A percentile compares a stretch with the other conserved stretches of the same genome.
phyloP scores from a whole-genome alignment of 2,329 filamentous ascomycete genomes.

The Microascus cirrosus region DNA sequence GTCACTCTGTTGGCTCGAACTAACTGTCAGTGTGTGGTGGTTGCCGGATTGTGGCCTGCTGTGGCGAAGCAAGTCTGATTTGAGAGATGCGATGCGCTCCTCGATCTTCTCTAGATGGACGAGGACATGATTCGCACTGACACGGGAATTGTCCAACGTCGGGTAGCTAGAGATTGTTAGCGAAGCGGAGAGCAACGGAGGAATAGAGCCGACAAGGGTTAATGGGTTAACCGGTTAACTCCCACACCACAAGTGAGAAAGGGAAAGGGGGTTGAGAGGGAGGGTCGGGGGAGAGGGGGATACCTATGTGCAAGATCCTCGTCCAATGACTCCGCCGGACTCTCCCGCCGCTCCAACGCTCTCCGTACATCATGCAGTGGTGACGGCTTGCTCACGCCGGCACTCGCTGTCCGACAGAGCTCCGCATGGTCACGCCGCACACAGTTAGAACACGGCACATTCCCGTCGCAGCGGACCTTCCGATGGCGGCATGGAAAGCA shows the following conservation, averaged over 20 bases:
- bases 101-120: slow-evolving; percentile 1
- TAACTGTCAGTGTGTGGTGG: not conserved
- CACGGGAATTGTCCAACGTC: not conserved
- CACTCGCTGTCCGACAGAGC: not conserved
- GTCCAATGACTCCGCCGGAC: not conserved
- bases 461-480: slow-evolving; percentile 3
- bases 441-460: slow-evolving; percentile 2
- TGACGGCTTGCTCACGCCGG: not conserved
- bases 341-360: not conserved
- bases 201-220: too few relatives aligned
- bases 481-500: slow-evolving; percentile 3
- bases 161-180: not conserved
- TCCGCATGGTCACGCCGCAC: slow-evolving; percentile 1
- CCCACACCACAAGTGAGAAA: not conserved
- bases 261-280: not conserved
- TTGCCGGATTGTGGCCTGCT: not conserved
- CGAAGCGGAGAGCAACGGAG: not conserved
- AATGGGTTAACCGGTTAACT: too few relatives aligned
- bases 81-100: not conserved
- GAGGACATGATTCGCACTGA: not conserved
- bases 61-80: not conserved
- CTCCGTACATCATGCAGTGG: not conserved
- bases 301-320: not conserved
- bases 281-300: too few relatives aligned
- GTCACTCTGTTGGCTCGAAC: not conserved